Evolutionary conservation across 1,284 basidiomycete genomes (phyloP).

Genomic region (Pterula multifida): DNA sequence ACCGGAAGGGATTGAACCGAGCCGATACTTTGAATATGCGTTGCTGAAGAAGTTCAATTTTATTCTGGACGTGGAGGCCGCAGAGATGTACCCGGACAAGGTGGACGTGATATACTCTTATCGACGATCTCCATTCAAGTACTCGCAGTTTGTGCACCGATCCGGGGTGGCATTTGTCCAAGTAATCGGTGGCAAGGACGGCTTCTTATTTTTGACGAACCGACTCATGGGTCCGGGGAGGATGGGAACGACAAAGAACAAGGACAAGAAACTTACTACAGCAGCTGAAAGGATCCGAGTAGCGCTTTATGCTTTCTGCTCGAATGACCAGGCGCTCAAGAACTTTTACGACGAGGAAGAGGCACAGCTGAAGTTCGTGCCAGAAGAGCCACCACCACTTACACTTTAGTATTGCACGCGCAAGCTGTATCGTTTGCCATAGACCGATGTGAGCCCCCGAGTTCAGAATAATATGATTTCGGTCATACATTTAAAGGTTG

Average conservation of each 20-base stretch:
- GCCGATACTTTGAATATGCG: slow-evolving; percentile 69
- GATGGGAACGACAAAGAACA: slow-evolving; percentile 40
- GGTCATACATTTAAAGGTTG: too few relatives aligned
- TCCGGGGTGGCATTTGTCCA: slow-evolving; percentile 83
- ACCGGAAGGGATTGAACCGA: slow-evolving; percentile 49
- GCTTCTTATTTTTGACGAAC: slow-evolving; percentile 84
- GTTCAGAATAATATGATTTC: too few relatives aligned
- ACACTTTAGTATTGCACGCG: slow-evolving; percentile 1
- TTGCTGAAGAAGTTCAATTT: slow-evolving; percentile 71
- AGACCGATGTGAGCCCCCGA: too few relatives aligned
- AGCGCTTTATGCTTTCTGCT: slow-evolving; percentile 56
- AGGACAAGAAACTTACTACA: slow-evolving; percentile 32
- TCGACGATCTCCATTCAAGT: slow-evolving; percentile 60
- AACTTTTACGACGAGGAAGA: slow-evolving; percentile 68
- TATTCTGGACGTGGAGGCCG: slow-evolving; percentile 80
- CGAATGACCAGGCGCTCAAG: slow-evolving; percentile 37
- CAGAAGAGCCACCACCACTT: slow-evolving; percentile 17
- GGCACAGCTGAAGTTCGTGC: slow-evolving; percentile 27
- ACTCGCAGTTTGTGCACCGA: slow-evolving; percentile 85
- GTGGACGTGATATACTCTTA: slow-evolving; percentile 88
- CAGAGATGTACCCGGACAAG: slow-evolving; percentile 60
- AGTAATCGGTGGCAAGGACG: slow-evolving; percentile 64
- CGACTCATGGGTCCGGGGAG: slow-evolving; percentile 62
- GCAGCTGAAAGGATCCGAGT: slow-evolving; percentile 50
- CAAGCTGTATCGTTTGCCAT: too few relatives aligned